These are phyloP conservation scores for Rhizopus microsporus DNA, from an alignment of 371 early-diverging fungal genomes.

Conservation along the genomic window DNA sequence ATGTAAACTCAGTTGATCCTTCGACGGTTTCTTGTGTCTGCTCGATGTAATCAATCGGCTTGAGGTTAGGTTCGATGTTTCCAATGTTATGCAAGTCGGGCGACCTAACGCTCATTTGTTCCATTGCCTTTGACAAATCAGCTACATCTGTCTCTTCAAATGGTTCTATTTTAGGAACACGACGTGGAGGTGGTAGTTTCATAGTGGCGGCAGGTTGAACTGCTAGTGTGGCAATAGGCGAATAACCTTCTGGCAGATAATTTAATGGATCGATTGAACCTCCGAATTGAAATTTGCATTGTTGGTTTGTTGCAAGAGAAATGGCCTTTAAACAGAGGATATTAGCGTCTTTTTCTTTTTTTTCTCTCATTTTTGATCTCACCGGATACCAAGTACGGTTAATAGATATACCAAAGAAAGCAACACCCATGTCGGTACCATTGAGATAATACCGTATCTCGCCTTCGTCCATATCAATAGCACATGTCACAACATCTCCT, in stretches of 20 bases:
- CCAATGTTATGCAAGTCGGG: constrained; percentile 5
- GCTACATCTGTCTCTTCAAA: constrained; percentile 16
- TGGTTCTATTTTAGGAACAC: constrained; percentile 3
- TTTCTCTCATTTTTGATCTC: constrained; percentile 7
- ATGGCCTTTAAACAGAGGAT: constrained; percentile 24
- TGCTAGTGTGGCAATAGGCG: constrained; percentile 24
- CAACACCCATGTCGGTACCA: constrained; percentile 66
- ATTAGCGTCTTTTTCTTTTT: not conserved
- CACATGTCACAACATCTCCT: constrained; percentile 64
- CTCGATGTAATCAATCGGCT: constrained; percentile 18
- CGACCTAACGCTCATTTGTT: constrained; percentile 1
- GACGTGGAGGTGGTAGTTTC: constrained; percentile 28
- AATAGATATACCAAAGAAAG: constrained; percentile 54
- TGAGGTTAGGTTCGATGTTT: constrained; percentile 26
- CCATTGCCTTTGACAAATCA: constrained; percentile 10
- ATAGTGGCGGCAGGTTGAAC: constrained; percentile 6
- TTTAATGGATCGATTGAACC: constrained; percentile 36
- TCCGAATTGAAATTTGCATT: constrained; percentile 43
- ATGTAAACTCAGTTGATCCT: not conserved
- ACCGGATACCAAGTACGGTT: constrained; percentile 60
- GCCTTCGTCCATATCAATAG: constrained; percentile 61
- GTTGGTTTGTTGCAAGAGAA: constrained; percentile 46
- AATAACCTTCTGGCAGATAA: constrained; percentile 37
- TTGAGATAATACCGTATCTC: constrained; percentile 63
- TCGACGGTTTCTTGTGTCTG: not conserved